A percentile compares a stretch with the other conserved stretches of the same genome.
phyloP scores from a whole-genome alignment of 495 filamentous ascomycete species.

The Xylona heveae region DNA sequence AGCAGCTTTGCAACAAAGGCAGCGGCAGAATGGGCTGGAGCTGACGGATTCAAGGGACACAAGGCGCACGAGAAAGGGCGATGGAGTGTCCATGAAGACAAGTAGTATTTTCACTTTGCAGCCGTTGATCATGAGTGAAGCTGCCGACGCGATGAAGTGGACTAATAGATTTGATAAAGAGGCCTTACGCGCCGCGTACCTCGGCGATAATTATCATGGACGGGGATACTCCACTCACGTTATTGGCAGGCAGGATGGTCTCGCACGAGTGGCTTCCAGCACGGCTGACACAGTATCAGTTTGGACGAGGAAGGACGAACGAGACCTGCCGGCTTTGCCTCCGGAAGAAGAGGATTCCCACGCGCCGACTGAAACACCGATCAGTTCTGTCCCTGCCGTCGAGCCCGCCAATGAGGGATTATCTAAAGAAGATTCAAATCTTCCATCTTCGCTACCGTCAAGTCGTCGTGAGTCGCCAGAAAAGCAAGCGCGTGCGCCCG shows the following conservation, averaged over 20 bases:
- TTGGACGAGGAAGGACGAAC: too few relatives aligned
- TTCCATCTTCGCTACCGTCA: too few relatives aligned
- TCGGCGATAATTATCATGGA: conserved; percentile 47
- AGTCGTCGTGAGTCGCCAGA: too few relatives aligned
- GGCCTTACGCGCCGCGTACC: conserved; percentile 57
- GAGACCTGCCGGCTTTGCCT: conserved; percentile 10
- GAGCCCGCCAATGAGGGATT: too few relatives aligned
- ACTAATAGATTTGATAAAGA: conserved; percentile 77
- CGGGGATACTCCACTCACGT: conserved; percentile 21
- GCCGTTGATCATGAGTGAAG: conserved; percentile 66
- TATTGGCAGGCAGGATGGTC: neutral
- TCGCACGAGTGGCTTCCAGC: neutral
- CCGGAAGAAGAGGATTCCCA: conserved; percentile 8
- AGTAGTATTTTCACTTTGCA: conserved; percentile 84
- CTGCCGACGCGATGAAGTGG: conserved; percentile 90
- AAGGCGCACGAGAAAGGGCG: conserved; percentile 19
- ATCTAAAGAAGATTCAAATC: too few relatives aligned
- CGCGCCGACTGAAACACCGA: neutral
- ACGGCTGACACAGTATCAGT: too few relatives aligned
- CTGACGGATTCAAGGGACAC: conserved; percentile 8
- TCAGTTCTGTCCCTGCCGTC: too few relatives aligned
- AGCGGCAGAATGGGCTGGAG: conserved; percentile 22
- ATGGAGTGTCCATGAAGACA: conserved; percentile 47
- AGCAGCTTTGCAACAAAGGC: conserved; percentile 50
- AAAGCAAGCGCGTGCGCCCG: too few relatives aligned